phyloP scores from a whole-genome alignment of 306 rosid genomes.

The Rubus idaeus region DNA sequence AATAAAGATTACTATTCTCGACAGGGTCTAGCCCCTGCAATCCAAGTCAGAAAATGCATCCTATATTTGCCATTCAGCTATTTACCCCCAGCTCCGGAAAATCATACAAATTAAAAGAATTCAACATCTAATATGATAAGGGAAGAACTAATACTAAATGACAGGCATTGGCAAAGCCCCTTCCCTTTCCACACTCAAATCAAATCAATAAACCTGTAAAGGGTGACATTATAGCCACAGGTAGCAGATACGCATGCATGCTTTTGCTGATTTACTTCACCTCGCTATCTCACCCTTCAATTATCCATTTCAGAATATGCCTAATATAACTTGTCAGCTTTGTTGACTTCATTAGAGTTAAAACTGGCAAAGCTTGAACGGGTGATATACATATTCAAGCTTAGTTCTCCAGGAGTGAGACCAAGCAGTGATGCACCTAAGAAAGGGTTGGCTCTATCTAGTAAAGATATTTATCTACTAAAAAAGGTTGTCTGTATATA shows the following conservation, averaged over 20 bases:
- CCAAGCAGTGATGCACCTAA: neutral
- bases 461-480: neutral
- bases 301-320: neutral
- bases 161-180: neutral
- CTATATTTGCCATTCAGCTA: neutral
- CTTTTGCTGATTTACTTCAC: neutral
- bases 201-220: neutral
- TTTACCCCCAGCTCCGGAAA: neutral
- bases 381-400: neutral
- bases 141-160: neutral
- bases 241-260: neutral
- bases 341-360: neutral
- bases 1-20: neutral
- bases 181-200: neutral
- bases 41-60: neutral
- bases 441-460: conserved; percentile 12
- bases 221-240: neutral
- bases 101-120: neutral
- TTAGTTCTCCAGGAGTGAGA: neutral
- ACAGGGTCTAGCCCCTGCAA: neutral
- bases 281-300: neutral
- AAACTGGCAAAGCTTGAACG: neutral
- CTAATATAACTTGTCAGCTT: neutral
- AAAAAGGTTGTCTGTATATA: neutral
- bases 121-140: neutral